Percentiles rank a stretch among this genome's conserved stretches.
These are phyloP conservation scores for Auricularia sp. DNA, from an alignment of 768 basidiomycete species.

Conservation along the genomic window DNA sequence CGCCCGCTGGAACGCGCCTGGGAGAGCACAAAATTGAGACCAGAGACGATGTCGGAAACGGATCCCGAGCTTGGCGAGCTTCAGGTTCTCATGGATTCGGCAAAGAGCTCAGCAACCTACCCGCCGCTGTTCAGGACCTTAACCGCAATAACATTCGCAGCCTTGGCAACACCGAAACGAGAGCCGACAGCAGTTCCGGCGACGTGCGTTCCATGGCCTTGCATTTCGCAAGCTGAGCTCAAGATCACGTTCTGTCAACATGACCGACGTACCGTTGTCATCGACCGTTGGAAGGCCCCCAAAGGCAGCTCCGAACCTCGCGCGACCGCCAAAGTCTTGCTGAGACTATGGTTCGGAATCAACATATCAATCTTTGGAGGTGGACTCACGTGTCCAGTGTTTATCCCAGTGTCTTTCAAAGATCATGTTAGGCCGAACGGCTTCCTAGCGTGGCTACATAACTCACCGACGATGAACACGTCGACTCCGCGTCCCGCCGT, in stretches of 20 bases:
- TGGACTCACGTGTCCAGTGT: slow-evolving; percentile 13
- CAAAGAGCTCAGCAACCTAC: slow-evolving; percentile 10
- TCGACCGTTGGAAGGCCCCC: slow-evolving; percentile 13
- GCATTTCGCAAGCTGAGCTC: slow-evolving; percentile 11
- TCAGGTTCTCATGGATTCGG: neutral
- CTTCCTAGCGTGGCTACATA: too few relatives aligned
- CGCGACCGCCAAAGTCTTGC: slow-evolving; percentile 34
- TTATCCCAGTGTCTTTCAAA: slow-evolving; percentile 14
- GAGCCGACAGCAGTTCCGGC: slow-evolving; percentile 19
- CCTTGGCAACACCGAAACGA: slow-evolving; percentile 27
- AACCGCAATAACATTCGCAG: slow-evolving; percentile 29
- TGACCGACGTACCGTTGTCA: slow-evolving; percentile 6
- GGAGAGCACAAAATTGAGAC: slow-evolving; percentile 24
- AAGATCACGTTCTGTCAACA: neutral
- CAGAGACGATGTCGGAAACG: slow-evolving; percentile 16
- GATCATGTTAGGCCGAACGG: too few relatives aligned
- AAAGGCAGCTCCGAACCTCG: slow-evolving; percentile 31
- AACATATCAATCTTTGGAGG: neutral
- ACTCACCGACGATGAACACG: slow-evolving; percentile 30
- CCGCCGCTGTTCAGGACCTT: slow-evolving; percentile 32
- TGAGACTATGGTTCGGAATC: slow-evolving; percentile 6
- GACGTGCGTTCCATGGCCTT: slow-evolving; percentile 35
- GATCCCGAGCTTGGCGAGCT: neutral
- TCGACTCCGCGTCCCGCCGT: slow-evolving; percentile 28
- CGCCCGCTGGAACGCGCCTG: slow-evolving; percentile 15